phyloP scores from a whole-genome alignment of 345 rosid species.

The Theobroma cacao region DNA sequence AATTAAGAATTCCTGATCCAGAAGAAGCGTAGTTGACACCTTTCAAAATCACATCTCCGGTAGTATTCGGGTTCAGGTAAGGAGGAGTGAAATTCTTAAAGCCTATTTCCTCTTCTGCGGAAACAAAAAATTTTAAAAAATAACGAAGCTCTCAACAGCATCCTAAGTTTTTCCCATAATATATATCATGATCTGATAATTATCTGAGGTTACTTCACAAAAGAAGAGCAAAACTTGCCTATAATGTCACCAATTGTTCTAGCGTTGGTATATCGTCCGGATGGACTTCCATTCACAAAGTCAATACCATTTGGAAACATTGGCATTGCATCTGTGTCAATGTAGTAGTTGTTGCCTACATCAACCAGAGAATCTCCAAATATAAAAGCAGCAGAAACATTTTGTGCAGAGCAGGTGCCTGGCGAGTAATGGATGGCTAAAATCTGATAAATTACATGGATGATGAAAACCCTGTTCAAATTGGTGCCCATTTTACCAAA shows the following conservation, averaged over 20 bases:
- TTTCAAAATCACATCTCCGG: background rate
- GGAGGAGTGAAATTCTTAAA: slow-evolving; percentile 7
- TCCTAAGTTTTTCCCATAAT: too few relatives aligned
- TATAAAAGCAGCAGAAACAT: background rate
- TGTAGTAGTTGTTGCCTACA: background rate
- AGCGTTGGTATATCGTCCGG: slow-evolving; percentile 11
- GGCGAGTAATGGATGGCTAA: background rate
- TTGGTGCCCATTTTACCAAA: background rate
- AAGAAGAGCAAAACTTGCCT: slow-evolving; percentile 5
- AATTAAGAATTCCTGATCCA: slow-evolving; percentile 3
- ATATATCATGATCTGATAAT: background rate
- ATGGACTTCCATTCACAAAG: background rate
- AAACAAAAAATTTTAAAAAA: background rate
- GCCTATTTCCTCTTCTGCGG: background rate
- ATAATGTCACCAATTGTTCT: slow-evolving; percentile 14
- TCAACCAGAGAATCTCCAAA: slow-evolving; percentile 3
- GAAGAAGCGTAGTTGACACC: slow-evolving; percentile 17
- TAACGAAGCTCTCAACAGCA: too few relatives aligned
- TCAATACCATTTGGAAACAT: slow-evolving; percentile 16
- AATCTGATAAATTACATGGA: background rate
- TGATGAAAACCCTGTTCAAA: background rate
- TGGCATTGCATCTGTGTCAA: background rate
- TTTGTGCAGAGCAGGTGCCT: background rate
- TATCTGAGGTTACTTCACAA: background rate
- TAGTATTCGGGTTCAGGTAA: background rate